Evolutionary conservation across 1,284 basidiomycete species (phyloP), one percentile per base, ranked within the genome.

Genomic region (Athelia psychrophila): DNA sequence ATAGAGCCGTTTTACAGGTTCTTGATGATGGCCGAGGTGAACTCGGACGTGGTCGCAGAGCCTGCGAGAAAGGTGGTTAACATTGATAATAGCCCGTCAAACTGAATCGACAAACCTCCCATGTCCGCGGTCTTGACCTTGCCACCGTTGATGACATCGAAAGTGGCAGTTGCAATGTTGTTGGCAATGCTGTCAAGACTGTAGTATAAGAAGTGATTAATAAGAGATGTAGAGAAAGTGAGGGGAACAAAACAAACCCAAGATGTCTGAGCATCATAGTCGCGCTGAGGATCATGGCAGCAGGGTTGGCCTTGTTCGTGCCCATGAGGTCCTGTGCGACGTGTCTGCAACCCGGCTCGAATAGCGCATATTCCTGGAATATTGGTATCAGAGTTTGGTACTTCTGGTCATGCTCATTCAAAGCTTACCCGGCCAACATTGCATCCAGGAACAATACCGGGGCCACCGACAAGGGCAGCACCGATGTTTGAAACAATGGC

Each of bases 191-290:
- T 77, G 73, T 98, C 94, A 58, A 99, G 86, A 50, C 91, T 30
- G 27, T 91, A 53, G 38, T 8, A 16, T 10, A 52, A 40, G 50
- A 44, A 30, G 49, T 40, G 32, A 49, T 56, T 51, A 55, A 33
- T 25, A 49, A 47, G 23, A 49, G 18, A 47, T 52, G 33, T 9
- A 42, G 38, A 38, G n/a, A 19, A 35, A 46, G 13, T n/a, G 12
- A 10, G 47, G 9, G 27, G 25, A 51, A 51, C 47, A 50, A 44
- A 9, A 66, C 80, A 56, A 64, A 90, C 86, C 95, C 96, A 56
- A 99, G 86, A 74, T 99, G 97, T 64, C 96, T 82, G 61, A 99
- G 83, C 92, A 99, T 93, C 96, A 99, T 99, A 53, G 96, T 96
- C 40, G 96, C 85, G 56, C 91, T 95, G 58, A 99, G 85, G 67